Evolutionary conservation across 768 basidiomycete species (phyloP), one percentile per base, ranked within the genome.

Genomic region (Boletus huronensis): DNA sequence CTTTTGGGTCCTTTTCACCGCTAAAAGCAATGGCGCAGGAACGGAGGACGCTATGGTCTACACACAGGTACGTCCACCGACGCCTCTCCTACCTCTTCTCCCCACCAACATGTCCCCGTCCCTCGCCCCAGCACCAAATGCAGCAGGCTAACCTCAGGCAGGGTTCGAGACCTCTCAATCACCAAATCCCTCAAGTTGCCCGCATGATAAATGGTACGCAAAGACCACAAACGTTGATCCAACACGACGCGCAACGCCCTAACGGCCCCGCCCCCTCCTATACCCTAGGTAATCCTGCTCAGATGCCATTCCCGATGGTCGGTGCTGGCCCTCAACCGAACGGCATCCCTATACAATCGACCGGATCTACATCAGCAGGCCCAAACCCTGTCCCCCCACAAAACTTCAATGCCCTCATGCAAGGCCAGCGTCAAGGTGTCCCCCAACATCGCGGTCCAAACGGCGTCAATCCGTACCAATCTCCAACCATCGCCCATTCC

Each of bases 1-100:
- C 23, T 92, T 92, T 63, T 92, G 90, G 90, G 84, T 90, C 0
- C 74, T 91, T 16, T 92, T 91, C 67, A 83, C 84, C 13, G 88
- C 89, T 43, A 91, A 91, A 71, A 88, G 85, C 58, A 85, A 79
- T 46, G 81, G 81, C 29, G 67, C 65, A 9, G 84, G 82, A 19
- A 67, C 82, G n/a, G 87, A 89, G 1, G 88, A 90, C 58, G 88
- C 86, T 23, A 59, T 89, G 67, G 54, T 84, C 34, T 90, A 90
- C 66, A 83, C 80, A 0, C 83, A 86, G 74, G 88, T 88, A 59
- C 50, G 82, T 72, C 25, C 34, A 11, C 32, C 31, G 9, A 31
- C 41, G 5, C 21, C 44, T n/a, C n/a, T 52, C 54, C 39, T 31
- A 25, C 49, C 35, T 49, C 47, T 32, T 46, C 31, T 51, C 51